phyloP scores from a whole-genome alignment of 495 filamentous ascomycete genomes.

The Annulohypoxylon maeteangense region DNA sequence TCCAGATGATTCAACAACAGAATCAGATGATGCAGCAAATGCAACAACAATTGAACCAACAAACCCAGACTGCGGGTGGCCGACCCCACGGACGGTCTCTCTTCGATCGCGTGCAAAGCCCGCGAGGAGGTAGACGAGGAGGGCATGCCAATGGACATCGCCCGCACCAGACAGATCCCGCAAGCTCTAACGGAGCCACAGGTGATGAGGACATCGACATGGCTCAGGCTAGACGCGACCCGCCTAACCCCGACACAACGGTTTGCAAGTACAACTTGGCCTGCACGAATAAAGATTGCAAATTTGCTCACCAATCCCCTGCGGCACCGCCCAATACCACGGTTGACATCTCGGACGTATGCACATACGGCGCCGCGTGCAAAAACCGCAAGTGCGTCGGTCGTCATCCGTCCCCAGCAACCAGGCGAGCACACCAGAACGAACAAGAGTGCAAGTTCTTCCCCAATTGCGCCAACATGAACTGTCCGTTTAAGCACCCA shows the following conservation, averaged over 20 bases:
- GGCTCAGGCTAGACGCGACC: slow-evolving; percentile 59
- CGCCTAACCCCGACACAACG: slow-evolving; percentile 66
- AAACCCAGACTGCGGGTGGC: slow-evolving; percentile 47
- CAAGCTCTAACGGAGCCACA: slow-evolving; percentile 38
- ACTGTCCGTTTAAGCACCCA: slow-evolving; percentile 90
- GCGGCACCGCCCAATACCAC: slow-evolving; percentile 81
- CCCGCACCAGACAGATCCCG: slow-evolving; percentile 39
- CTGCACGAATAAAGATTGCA: slow-evolving; percentile 89
- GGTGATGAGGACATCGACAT: slow-evolving; percentile 64
- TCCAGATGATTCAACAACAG: slow-evolving; percentile 89
- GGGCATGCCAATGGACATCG: slow-evolving; percentile 50
- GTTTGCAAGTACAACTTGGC: slow-evolving; percentile 87
- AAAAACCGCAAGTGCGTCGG: slow-evolving; percentile 94
- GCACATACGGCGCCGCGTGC: slow-evolving; percentile 88
- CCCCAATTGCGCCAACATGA: slow-evolving; percentile 88
- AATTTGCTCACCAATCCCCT: slow-evolving; percentile 93
- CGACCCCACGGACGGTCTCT: slow-evolving; percentile 69
- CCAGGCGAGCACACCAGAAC: slow-evolving; percentile 76
- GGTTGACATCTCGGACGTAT: slow-evolving; percentile 82
- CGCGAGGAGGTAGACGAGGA: slow-evolving; percentile 53
- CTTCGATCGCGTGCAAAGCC: slow-evolving; percentile 76
- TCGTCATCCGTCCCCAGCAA: slow-evolving; percentile 90
- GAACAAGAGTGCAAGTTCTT: slow-evolving; percentile 94
- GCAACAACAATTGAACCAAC: slow-evolving; percentile 70
- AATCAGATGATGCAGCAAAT: slow-evolving; percentile 81